These are phyloP conservation scores for Clarireedia sp. DNA, from an alignment of 2,329 filamentous ascomycete species.

Conservation along the genomic window DNA sequence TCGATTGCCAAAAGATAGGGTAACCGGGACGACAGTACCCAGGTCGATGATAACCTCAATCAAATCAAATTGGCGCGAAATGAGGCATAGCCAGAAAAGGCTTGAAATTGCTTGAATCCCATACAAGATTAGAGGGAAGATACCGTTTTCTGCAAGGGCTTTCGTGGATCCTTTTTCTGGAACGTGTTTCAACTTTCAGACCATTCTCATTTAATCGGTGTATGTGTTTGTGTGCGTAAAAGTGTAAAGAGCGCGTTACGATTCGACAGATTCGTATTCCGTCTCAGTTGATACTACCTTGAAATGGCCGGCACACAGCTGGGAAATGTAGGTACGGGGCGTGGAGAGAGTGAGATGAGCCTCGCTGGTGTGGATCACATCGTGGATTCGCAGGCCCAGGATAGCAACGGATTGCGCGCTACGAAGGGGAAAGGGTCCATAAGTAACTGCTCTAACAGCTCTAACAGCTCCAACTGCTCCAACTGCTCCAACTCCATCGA, in stretches of 20 bases:
- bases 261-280: background rate
- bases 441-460: background rate
- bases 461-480: background rate
- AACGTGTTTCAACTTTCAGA: conserved; percentile 9
- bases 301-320: no score
- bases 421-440: no score
- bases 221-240: background rate
- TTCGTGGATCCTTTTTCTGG: conserved; percentile 4
- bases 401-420: no score
- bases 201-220: background rate
- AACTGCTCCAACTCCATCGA: background rate
- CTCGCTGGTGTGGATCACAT: no score
- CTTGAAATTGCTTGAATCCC: background rate
- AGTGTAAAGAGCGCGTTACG: background rate
- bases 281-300: no score
- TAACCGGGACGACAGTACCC: no score
- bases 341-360: no score
- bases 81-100: background rate
- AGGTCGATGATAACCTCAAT: background rate
- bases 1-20: background rate
- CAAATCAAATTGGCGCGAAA: conserved; percentile 3
- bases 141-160: background rate
- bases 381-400: no score
- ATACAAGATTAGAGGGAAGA: background rate
- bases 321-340: no score